Conservation (phyloP, 805 yeast genomes). For the Danielozyma ontarioensis region DNA sequence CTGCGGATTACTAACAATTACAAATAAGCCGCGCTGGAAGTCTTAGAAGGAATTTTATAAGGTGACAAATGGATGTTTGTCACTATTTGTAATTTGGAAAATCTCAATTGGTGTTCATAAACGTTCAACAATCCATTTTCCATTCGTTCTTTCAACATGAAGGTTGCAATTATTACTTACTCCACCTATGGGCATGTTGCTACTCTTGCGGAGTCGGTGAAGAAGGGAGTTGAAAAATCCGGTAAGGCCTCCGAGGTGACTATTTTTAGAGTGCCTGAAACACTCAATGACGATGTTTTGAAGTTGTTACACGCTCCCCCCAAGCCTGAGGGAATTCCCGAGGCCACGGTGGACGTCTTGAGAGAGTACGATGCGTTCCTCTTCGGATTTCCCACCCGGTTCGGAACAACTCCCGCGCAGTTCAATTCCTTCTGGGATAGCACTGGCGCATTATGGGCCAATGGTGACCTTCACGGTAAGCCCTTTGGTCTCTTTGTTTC, state of each 20-base stretch:
- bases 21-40: too few species aligned
- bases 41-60: too few species aligned
- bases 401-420: slow-evolving; percentile 77
- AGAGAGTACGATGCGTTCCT: slow-evolving; percentile 70
- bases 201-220: slow-evolving; percentile 60
- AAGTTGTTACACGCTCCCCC: slow-evolving; percentile 60
- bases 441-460: slow-evolving; percentile 77
- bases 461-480: slow-evolving; percentile 68
- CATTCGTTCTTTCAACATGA: slow-evolving; percentile 26
- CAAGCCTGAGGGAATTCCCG: slow-evolving; percentile 49
- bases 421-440: slow-evolving; percentile 71
- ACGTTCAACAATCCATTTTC: too few species aligned
- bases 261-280: slow-evolving; percentile 77
- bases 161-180: slow-evolving; percentile 73
- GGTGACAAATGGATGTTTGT: too few species aligned
- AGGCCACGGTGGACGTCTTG: slow-evolving; percentile 54
- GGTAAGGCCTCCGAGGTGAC: slow-evolving; percentile 58
- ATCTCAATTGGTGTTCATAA: too few species aligned
- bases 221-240: slow-evolving; percentile 63
- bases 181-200: slow-evolving; percentile 78
- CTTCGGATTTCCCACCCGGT: slow-evolving; percentile 85
- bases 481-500: slow-evolving; percentile 69
- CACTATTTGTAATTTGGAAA: too few species aligned
- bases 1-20: too few species aligned
- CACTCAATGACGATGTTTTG: slow-evolving; percentile 60